Conservation (phyloP, 2,329 filamentous ascomycete genomes). For the Clonostachys byssicola region DNA sequence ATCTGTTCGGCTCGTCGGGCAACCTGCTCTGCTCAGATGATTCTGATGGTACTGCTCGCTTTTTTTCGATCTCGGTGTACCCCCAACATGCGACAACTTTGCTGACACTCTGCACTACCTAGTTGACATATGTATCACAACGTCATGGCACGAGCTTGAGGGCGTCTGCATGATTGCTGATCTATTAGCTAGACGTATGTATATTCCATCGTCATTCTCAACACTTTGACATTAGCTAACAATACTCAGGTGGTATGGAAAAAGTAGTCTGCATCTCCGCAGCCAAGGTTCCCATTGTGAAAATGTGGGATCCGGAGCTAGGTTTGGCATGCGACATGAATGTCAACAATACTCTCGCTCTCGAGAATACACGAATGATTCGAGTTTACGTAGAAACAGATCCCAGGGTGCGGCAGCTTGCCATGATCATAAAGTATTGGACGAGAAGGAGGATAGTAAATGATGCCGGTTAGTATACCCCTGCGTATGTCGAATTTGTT, state of each 20-base stretch:
- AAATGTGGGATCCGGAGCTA: conserved; percentile 95
- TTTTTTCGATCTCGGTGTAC: background rate
- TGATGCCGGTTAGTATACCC: conserved; percentile 75
- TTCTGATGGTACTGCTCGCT: conserved; percentile 68
- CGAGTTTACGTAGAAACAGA: conserved; percentile 95
- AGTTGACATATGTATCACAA: conserved; percentile 97
- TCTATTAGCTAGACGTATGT: conserved; percentile 77
- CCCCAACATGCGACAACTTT: conserved; percentile 18
- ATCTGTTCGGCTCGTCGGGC: conserved; percentile 96
- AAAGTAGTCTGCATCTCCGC: conserved; percentile 91
- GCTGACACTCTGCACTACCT: conserved; percentile 23
- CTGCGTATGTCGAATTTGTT: background rate
- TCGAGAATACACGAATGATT: conserved; percentile 98
- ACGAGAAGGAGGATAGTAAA: conserved; percentile 89
- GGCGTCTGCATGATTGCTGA: conserved; percentile 88
- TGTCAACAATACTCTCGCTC: conserved; percentile 91
- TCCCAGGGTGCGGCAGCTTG: conserved; percentile 81
- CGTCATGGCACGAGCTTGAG: conserved; percentile 81
- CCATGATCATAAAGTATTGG: conserved; percentile 98
- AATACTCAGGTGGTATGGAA: conserved; percentile 81
- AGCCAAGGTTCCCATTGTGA: conserved; percentile 97
- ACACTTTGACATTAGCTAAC: conserved; percentile 11
- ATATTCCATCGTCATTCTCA: background rate
- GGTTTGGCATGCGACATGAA: conserved; percentile 94
- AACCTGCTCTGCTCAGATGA: conserved; percentile 93